These are phyloP conservation scores for Yamadazyma nakazawae DNA, from an alignment of 805 yeast species.

Conservation along the genomic window DNA sequence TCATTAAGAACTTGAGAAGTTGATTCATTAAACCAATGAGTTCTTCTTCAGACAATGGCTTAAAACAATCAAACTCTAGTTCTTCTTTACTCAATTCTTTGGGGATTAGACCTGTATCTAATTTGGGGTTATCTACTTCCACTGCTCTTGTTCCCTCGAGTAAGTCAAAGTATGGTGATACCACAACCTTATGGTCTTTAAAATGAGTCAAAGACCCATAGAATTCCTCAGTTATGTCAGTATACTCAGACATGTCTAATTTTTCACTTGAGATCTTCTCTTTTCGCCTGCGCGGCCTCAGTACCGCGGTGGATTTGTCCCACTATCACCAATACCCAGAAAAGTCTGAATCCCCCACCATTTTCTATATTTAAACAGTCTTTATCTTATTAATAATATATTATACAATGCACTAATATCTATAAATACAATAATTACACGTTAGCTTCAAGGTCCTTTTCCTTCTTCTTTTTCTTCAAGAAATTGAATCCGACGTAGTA, in stretches of 20 bases:
- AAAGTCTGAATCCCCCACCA: neutral
- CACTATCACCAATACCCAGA: too few relatives aligned
- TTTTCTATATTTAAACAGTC: neutral
- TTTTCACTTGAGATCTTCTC: neutral
- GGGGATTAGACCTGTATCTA: constrained; percentile 75
- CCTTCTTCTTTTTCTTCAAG: constrained; percentile 25
- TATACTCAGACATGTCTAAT: constrained; percentile 12
- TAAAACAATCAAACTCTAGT: constrained; percentile 42
- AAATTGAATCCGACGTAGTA: constrained; percentile 38
- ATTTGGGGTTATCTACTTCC: constrained; percentile 65
- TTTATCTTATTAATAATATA: neutral
- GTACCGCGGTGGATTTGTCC: too few relatives aligned
- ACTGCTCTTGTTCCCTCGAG: constrained; percentile 86
- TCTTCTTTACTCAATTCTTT: constrained; percentile 39
- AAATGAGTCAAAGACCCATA: constrained; percentile 37
- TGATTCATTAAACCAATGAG: constrained; percentile 53
- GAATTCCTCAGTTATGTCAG: constrained; percentile 59
- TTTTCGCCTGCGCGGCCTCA: too few relatives aligned
- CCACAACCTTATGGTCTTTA: constrained; percentile 54
- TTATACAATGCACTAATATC: constrained; percentile 1
- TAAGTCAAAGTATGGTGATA: constrained; percentile 58
- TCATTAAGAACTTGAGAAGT: constrained; percentile 51
- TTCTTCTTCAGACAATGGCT: constrained; percentile 33
- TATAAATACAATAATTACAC: constrained; percentile 2
- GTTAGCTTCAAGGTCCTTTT: constrained; percentile 12